These are phyloP conservation scores for Trichothecium sympodiale DNA, from an alignment of 2,329 filamentous ascomycete species.

Conservation along the genomic window DNA sequence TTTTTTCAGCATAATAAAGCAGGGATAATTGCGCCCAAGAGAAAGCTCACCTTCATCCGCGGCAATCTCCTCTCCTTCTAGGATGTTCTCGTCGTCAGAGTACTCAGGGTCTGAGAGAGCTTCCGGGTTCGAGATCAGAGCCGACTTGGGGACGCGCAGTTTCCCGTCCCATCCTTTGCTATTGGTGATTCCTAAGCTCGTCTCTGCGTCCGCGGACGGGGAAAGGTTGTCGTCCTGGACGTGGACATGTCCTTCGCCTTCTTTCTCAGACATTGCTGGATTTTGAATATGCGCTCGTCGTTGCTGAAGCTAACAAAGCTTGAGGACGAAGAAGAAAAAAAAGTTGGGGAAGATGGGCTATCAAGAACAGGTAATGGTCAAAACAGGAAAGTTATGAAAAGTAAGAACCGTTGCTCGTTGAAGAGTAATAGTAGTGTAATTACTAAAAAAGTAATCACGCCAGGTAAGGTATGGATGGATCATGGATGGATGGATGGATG, in stretches of 20 bases:
- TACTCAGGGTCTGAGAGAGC: slow-evolving; percentile 78
- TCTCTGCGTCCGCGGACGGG: slow-evolving; percentile 26
- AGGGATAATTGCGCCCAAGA: neutral
- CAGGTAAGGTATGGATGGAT: too few species aligned
- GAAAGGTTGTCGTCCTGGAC: slow-evolving; percentile 31
- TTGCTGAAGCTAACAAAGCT: too few species aligned
- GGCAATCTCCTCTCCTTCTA: slow-evolving; percentile 62
- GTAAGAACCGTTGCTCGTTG: too few species aligned
- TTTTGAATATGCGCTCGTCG: too few species aligned
- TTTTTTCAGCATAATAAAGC: too few species aligned
- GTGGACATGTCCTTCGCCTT: slow-evolving; percentile 26
- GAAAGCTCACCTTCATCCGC: slow-evolving; percentile 62
- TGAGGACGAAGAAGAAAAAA: too few species aligned
- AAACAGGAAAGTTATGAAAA: too few species aligned
- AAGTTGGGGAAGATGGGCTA: too few species aligned
- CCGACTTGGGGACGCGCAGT: slow-evolving; percentile 55
- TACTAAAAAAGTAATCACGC: too few species aligned
- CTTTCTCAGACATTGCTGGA: slow-evolving; percentile 18
- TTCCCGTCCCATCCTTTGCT: slow-evolving; percentile 78
- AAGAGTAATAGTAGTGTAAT: too few species aligned
- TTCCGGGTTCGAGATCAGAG: slow-evolving; percentile 63
- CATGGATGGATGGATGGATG: too few species aligned
- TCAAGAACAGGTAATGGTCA: too few species aligned
- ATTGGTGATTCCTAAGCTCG: slow-evolving; percentile 39
- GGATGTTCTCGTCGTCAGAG: slow-evolving; percentile 58